Percentiles rank a stretch among this genome's conserved stretches.
Conservation (phyloP, 2,329 filamentous ascomycete species). For the Stachybotrys echinatus region DNA sequence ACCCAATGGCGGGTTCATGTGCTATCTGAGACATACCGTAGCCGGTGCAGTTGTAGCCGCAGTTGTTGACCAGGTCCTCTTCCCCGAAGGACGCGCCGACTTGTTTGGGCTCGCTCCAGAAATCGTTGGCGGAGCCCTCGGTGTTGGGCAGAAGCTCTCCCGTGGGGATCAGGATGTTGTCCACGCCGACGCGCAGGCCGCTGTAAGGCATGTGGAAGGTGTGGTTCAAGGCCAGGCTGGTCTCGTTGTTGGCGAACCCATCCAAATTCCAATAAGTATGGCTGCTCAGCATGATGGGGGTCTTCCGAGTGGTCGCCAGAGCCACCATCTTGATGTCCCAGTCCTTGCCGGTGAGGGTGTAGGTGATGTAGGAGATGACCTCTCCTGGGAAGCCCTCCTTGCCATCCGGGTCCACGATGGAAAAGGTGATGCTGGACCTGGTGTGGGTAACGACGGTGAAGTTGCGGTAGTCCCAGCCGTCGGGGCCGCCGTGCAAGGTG, state of each 20-base stretch:
- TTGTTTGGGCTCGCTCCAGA: conserved; percentile 77
- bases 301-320: conserved; percentile 65
- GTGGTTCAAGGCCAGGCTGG: conserved; percentile 61
- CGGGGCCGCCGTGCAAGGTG: conserved; percentile 63
- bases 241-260: conserved; percentile 70
- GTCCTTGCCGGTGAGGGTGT: conserved; percentile 58
- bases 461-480: conserved; percentile 75
- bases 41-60: conserved; percentile 75
- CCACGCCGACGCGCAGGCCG: conserved; percentile 62
- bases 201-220: conserved; percentile 69
- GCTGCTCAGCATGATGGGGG: conserved; percentile 74
- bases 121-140: conserved; percentile 66
- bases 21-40: conserved; percentile 58
- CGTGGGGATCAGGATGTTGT: conserved; percentile 69
- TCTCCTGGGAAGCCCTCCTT: conserved; percentile 75
- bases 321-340: conserved; percentile 74
- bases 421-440: conserved; percentile 66
- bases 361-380: conserved; percentile 69
- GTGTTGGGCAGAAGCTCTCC: conserved; percentile 69
- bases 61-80: conserved; percentile 63
- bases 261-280: conserved; percentile 82
- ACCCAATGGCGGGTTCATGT: not conserved
- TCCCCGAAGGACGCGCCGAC: conserved; percentile 65
- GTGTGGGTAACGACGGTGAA: conserved; percentile 70
- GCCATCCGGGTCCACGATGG: conserved; percentile 66